Percentiles rank a stretch among this genome's conserved stretches.
These are phyloP conservation scores for Fusarium sulawesiense DNA, from an alignment of 2,329 filamentous ascomycete genomes.

Conservation along the genomic window DNA sequence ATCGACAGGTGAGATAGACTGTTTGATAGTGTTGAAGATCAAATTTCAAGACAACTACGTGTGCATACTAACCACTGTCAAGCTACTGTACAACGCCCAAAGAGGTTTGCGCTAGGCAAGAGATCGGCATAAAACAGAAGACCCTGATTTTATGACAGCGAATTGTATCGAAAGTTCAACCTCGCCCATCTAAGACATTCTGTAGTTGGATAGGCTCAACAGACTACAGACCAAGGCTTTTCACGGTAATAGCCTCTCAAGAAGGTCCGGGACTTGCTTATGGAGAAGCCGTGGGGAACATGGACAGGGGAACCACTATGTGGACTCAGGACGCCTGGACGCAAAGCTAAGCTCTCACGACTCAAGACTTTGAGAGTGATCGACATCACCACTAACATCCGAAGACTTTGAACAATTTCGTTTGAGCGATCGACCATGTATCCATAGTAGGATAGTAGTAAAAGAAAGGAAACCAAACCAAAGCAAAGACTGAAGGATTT, in stretches of 20 bases:
- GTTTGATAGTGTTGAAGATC: not conserved
- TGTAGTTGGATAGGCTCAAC: not conserved
- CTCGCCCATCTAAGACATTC: not conserved
- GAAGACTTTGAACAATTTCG: conserved; percentile 1
- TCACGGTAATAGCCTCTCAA: not conserved
- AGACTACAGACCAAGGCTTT: not conserved
- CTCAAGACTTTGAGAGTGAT: conserved; percentile 19
- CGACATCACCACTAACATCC: conserved; percentile 14
- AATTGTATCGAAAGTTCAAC: not conserved
- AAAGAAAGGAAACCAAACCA: not conserved
- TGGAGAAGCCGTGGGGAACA: not conserved
- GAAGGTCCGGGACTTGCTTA: not conserved
- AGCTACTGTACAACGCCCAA: not conserved
- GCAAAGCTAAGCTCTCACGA: conserved; percentile 12
- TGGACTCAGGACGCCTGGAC: not conserved
- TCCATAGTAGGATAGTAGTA: no score
- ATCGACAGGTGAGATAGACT: not conserved
- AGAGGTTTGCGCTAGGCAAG: not conserved
- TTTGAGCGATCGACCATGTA: not conserved
- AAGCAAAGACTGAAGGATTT: not conserved
- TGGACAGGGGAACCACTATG: not conserved
- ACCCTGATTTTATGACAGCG: not conserved
- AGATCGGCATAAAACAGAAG: not conserved
- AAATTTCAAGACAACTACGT: not conserved
- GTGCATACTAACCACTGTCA: not conserved